phyloP scores from a whole-genome alignment of 768 basidiomycete genomes.

The Filobasidium floriforme region DNA sequence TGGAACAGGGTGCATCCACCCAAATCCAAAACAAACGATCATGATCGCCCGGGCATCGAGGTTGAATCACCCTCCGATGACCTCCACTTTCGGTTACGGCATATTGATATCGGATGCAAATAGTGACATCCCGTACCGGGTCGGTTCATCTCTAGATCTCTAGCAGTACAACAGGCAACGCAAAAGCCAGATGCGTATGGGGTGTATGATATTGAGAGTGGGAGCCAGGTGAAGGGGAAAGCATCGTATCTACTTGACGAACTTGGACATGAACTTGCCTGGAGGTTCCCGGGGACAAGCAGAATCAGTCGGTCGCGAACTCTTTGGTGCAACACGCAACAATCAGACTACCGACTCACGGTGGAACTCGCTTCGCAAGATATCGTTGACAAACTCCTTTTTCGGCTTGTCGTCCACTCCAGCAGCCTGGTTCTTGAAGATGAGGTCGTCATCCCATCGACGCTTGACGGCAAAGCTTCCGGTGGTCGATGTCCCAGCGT shows the following conservation, averaged over 20 bases:
- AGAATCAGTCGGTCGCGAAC: not conserved
- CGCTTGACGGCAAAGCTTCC: slow-evolving; percentile 85
- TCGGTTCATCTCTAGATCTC: too few species aligned
- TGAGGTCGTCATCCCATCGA: slow-evolving; percentile 94
- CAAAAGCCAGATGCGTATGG: too few species aligned
- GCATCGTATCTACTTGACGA: not conserved
- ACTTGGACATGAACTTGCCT: slow-evolving; percentile 22
- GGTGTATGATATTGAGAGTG: too few species aligned
- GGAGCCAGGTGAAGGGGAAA: not conserved
- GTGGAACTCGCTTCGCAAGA: slow-evolving; percentile 59
- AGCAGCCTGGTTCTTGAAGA: slow-evolving; percentile 97
- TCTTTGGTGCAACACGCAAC: not conserved
- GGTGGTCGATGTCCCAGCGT: slow-evolving; percentile 54
- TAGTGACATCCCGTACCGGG: not conserved
- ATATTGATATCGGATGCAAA: not conserved
- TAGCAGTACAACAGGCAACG: not conserved
- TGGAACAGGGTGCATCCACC: not conserved
- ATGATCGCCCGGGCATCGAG: not conserved
- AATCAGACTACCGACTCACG: slow-evolving; percentile 28
- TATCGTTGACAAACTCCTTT: slow-evolving; percentile 88
- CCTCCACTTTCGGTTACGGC: not conserved
- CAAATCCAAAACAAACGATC: not conserved
- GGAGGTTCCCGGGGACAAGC: not conserved
- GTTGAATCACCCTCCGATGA: not conserved
- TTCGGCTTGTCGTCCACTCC: slow-evolving; percentile 54